A percentile compares a stretch with the other conserved stretches of the same genome.
These are phyloP conservation scores for Penicillium sp. DNA, from an alignment of 2,329 filamentous ascomycete species.

Conservation along the genomic window DNA sequence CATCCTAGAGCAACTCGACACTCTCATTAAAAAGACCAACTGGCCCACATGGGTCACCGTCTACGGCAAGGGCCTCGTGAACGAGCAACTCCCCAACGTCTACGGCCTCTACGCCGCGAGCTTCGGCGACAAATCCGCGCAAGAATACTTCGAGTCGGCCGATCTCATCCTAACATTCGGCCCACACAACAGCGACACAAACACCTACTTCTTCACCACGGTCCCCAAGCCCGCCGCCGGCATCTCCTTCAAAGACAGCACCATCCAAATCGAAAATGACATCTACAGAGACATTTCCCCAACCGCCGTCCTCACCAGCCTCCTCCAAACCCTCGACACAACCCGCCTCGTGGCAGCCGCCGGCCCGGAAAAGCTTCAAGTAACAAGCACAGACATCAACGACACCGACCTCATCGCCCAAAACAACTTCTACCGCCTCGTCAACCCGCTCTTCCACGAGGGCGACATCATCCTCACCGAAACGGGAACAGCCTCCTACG, in stretches of 20 bases:
- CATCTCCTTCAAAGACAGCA: conserved; percentile 78
- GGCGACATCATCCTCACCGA: conserved; percentile 61
- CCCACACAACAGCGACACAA: conserved; percentile 46
- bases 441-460: conserved; percentile 51
- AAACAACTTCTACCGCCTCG: conserved; percentile 53
- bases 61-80: conserved; percentile 55
- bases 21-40: conserved; percentile 46
- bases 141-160: conserved; percentile 41
- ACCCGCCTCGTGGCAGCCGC: conserved; percentile 56
- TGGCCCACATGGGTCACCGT: conserved; percentile 53
- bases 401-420: conserved; percentile 48
- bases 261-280: conserved; percentile 73
- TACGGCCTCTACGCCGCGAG: conserved; percentile 53
- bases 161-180: conserved; percentile 44
- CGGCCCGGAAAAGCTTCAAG: conserved; percentile 19
- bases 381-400: conserved; percentile 41
- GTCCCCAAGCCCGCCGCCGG: conserved; percentile 73
- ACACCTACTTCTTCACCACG: conserved; percentile 74
- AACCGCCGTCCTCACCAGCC: conserved; percentile 73
- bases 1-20: conserved; percentile 47
- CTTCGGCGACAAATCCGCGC: conserved; percentile 37
- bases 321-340: conserved; percentile 64
- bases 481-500: conserved; percentile 61
- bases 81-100: conserved; percentile 52
- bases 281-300: conserved; percentile 77